Percentiles rank a stretch among this genome's conserved stretches.
phyloP scores from a whole-genome alignment of 2,329 filamentous ascomycete genomes.

The Fusarium anthophilum region DNA sequence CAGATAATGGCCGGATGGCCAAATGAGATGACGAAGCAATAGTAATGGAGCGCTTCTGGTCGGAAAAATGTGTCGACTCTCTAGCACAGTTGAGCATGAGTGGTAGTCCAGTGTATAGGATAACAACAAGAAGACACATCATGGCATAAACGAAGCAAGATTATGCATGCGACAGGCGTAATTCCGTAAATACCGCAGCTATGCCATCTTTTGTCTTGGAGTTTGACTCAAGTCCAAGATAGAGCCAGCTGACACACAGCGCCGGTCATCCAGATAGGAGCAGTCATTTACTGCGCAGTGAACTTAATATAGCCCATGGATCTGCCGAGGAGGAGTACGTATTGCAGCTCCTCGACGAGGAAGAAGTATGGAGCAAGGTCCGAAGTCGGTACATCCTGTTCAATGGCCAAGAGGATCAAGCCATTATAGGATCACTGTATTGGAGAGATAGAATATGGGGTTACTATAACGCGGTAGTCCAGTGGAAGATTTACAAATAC shows the following conservation, averaged over 20 bases:
- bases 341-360: no score
- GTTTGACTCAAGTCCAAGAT: constrained; percentile 15
- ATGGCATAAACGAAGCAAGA: constrained; percentile 12
- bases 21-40: constrained; percentile 15
- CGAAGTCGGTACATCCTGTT: no score
- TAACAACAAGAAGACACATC: constrained; percentile 16
- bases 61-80: background rate
- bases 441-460: no score
- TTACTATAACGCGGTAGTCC: rapidly evolving
- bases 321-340: no score
- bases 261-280: constrained; percentile 5
- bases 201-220: constrained; percentile 6
- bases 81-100: constrained; percentile 23
- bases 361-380: no score
- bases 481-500: rapidly evolving
- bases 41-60: constrained; percentile 11
- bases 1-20: constrained; percentile 17
- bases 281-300: constrained; percentile 46
- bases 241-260: background rate
- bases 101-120: constrained; percentile 5
- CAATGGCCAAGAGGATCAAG: no score
- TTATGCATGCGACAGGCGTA: background rate
- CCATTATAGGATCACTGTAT: no score
- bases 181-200: background rate
- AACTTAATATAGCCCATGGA: constrained; percentile 53